These are phyloP conservation scores for Myrmaecium sp. DNA, from an alignment of 2,329 filamentous ascomycete species.

Conservation along the genomic window DNA sequence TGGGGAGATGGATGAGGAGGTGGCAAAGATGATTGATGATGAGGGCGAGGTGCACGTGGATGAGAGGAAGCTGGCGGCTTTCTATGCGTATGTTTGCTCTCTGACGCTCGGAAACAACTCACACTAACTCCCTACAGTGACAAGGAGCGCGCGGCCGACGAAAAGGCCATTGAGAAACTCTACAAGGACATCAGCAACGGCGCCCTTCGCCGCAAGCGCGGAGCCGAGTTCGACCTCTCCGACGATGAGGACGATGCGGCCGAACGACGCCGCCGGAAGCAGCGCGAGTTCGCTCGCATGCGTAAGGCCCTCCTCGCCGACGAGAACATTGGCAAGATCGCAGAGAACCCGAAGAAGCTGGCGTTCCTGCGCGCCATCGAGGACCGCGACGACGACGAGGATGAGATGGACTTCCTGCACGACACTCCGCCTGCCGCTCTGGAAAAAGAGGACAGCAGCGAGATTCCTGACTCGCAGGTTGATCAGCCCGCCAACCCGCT, in stretches of 20 bases:
- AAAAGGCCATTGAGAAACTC: constrained; percentile 77
- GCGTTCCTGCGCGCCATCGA: constrained; percentile 86
- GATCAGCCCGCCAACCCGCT: constrained; percentile 12
- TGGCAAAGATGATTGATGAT: constrained; percentile 86
- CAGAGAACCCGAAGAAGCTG: constrained; percentile 70
- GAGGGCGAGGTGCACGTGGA: constrained; percentile 60
- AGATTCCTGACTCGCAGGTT: constrained; percentile 24
- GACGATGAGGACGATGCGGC: constrained; percentile 74
- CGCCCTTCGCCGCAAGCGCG: constrained; percentile 64
- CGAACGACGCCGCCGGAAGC: constrained; percentile 64
- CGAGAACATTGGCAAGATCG: constrained; percentile 80
- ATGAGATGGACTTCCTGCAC: constrained; percentile 61
- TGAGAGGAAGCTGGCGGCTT: constrained; percentile 65
- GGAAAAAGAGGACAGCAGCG: constrained; percentile 17
- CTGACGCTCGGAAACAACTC: constrained; percentile 3
- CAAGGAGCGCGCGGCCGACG: constrained; percentile 62
- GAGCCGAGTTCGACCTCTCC: constrained; percentile 57
- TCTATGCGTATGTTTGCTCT: constrained; percentile 59
- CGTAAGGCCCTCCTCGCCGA: constrained; percentile 75
- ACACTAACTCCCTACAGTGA: constrained; percentile 38
- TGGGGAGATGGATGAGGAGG: constrained; percentile 55
- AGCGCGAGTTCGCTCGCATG: constrained; percentile 79
- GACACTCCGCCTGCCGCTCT: constrained; percentile 20
- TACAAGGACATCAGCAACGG: constrained; percentile 88
- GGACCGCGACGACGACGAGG: constrained; percentile 54